Conservation (phyloP, 108 stramenopile species). For the Aureococcus anophagefferens region DNA sequence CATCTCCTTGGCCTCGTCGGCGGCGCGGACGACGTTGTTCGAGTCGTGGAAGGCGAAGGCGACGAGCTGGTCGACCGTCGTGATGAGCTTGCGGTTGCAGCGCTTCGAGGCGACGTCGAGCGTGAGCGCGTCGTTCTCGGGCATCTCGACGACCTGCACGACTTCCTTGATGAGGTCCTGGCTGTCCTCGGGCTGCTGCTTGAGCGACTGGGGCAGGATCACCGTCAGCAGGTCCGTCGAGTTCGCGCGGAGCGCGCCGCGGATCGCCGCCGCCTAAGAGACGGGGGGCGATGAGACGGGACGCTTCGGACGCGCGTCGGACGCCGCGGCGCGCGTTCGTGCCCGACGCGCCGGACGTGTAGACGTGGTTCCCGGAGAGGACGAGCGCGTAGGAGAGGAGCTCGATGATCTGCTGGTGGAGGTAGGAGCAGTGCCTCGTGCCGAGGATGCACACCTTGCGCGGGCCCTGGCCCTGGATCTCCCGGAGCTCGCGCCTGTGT, state of each 20-base stretch:
- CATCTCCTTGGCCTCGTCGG: conserved; percentile 70
- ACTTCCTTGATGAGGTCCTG: conserved; percentile 70
- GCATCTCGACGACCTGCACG: conserved; percentile 64
- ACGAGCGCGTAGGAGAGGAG: conserved; percentile 83
- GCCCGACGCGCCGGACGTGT: conserved; percentile 77
- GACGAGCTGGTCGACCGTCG: conserved; percentile 77
- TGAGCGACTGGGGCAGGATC: conserved; percentile 76
- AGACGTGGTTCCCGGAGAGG: conserved; percentile 79
- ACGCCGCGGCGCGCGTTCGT: conserved; percentile 58
- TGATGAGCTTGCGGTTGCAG: conserved; percentile 78
- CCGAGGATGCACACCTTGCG: conserved; percentile 86
- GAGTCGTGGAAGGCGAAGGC: conserved; percentile 86
- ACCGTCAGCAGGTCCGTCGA: conserved; percentile 75
- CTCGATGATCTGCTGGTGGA: conserved; percentile 90
- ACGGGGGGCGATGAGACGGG: too few relatives aligned
- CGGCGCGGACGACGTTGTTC: conserved; percentile 73
- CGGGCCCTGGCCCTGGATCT: conserved; percentile 77
- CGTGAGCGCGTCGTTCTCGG: conserved; percentile 37
- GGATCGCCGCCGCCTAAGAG: conserved; percentile 19
- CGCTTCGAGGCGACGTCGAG: conserved; percentile 69
- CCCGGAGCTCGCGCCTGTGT: conserved; percentile 53
- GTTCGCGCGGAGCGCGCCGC: conserved; percentile 72
- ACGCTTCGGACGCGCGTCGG: too few relatives aligned
- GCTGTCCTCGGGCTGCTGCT: conserved; percentile 62
- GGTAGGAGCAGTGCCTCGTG: conserved; percentile 80